These are phyloP conservation scores for Debaryomycetaceae sp. DNA, from an alignment of 1,139 yeast species.

Conservation along the genomic window DNA sequence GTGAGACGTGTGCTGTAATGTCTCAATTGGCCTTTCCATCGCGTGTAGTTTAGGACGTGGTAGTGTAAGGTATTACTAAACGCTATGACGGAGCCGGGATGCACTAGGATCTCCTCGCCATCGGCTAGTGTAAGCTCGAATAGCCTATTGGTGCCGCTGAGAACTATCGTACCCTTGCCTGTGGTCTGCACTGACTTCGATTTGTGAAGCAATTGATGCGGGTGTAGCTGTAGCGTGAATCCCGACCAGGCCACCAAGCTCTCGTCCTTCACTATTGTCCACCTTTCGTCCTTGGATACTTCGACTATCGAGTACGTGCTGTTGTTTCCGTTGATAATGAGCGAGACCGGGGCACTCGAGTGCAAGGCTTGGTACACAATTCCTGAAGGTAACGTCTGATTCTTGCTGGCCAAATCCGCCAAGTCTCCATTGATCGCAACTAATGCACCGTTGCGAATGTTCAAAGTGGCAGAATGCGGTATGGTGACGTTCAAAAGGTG, in stretches of 20 bases:
- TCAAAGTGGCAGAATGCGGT: slow-evolving; percentile 32
- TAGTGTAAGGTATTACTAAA: slow-evolving; percentile 10
- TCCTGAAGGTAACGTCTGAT: slow-evolving; percentile 12
- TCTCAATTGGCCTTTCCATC: not conserved
- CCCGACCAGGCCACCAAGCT: slow-evolving; percentile 48
- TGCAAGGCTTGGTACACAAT: slow-evolving; percentile 25
- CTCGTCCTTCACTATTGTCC: slow-evolving; percentile 34
- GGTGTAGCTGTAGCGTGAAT: slow-evolving; percentile 23
- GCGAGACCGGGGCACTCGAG: slow-evolving; percentile 21
- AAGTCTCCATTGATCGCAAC: slow-evolving; percentile 36
- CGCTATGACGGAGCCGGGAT: slow-evolving; percentile 36
- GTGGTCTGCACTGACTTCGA: slow-evolving; percentile 17
- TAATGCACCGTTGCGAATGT: slow-evolving; percentile 29
- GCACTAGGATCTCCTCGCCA: slow-evolving; percentile 32
- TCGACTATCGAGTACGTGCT: slow-evolving; percentile 26
- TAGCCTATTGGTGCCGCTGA: slow-evolving; percentile 34
- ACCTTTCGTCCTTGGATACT: slow-evolving; percentile 16
- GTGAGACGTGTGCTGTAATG: not conserved
- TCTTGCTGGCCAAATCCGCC: slow-evolving; percentile 13
- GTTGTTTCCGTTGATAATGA: slow-evolving; percentile 28
- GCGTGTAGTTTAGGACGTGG: not conserved
- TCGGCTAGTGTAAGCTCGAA: slow-evolving; percentile 25
- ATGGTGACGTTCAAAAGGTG: slow-evolving; percentile 31
- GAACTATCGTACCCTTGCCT: slow-evolving; percentile 38
- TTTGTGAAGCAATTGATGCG: slow-evolving; percentile 13